Evolutionary conservation across 176 grass and related monocot genomes (phyloP), one percentile per base, ranked within the genome.

Genomic region (Juncus inflexus): DNA sequence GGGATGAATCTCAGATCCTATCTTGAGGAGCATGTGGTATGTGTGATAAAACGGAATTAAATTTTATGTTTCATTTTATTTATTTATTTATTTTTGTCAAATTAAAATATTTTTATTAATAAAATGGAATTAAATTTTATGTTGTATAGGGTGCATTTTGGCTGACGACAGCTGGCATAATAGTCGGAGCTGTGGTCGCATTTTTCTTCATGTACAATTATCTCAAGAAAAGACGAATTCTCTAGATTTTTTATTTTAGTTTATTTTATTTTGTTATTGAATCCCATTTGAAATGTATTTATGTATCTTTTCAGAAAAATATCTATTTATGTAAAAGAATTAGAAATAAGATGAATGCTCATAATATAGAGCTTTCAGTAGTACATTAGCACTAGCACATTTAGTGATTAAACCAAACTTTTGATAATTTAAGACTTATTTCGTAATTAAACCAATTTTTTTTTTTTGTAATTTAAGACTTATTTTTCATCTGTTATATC

Each of bases 1-100:
- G 94, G 94, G 67, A 92, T 97, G 94, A 97, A 97, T 49, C 85
- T 97, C 42, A 72, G 63, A 70, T 97, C 94, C 5, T 97, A 84
- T 61, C 94, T 97, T 0, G 94, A 97, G 80, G 74, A 62, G 4
- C 79, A 92, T 37, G 16, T 62, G 94, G 94, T 97, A 97, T 75
- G 80, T 19, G 50, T 62, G 9, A 47, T 47, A 47, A 47, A 16
- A 9, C 40, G 63, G 9, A 9, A 28, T 51, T 50, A 3, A 72
- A 63, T 12, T 76, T 72, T 57, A 57, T 43, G 53, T 80, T 63
- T 63, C 10, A 40, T 45, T 71, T 50, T 72, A 38, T 58, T 62
- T 42, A 9, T 58, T 62, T 42, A 9, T 83, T 82, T 83, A 3
- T 80, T 77, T 75, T 80, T 28, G 52, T 63, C 15, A 6, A 70